A percentile compares a stretch with the other conserved stretches of the same genome.
Conservation (phyloP, 768 basidiomycete genomes). For the Artomyces pyxidatus region DNA sequence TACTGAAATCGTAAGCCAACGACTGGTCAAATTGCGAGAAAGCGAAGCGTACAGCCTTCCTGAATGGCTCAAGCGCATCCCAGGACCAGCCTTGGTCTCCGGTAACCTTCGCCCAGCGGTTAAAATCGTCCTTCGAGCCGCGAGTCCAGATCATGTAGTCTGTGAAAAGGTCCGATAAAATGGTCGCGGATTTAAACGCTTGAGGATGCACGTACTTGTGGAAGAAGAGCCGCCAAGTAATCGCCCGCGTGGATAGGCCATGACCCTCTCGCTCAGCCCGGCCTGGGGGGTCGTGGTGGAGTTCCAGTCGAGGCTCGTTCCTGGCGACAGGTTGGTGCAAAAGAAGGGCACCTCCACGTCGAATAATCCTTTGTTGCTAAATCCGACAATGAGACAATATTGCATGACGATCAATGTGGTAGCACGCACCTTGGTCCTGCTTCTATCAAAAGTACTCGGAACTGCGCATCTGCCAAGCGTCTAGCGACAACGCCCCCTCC, state of each 20-base stretch:
- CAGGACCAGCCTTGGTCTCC: conserved; percentile 17
- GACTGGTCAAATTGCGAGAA: background rate
- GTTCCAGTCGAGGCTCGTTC: conserved; percentile 1
- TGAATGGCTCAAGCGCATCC: conserved; percentile 7
- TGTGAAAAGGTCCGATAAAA: background rate
- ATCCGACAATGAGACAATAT: background rate
- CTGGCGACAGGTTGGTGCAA: background rate
- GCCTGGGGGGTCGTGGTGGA: conserved; percentile 1
- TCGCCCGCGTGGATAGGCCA: conserved; percentile 1
- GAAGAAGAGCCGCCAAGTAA: conserved; percentile 15
- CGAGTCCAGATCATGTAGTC: conserved; percentile 10
- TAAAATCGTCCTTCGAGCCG: conserved; percentile 15
- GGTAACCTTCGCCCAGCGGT: conserved; percentile 15
- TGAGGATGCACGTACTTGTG: conserved; percentile 11
- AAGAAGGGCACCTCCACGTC: conserved; percentile 1
- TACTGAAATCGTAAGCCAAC: background rate
- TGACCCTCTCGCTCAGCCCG: background rate
- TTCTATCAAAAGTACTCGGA: background rate
- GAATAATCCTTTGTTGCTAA: background rate
- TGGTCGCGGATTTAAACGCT: background rate
- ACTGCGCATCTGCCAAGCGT: background rate
- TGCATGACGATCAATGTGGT: no score
- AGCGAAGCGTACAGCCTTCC: conserved; percentile 1
- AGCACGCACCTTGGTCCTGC: background rate
- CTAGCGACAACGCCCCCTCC: background rate